Evolutionary conservation across 345 rosid species (phyloP).

Genomic region (Nephelium lappaceum): DNA sequence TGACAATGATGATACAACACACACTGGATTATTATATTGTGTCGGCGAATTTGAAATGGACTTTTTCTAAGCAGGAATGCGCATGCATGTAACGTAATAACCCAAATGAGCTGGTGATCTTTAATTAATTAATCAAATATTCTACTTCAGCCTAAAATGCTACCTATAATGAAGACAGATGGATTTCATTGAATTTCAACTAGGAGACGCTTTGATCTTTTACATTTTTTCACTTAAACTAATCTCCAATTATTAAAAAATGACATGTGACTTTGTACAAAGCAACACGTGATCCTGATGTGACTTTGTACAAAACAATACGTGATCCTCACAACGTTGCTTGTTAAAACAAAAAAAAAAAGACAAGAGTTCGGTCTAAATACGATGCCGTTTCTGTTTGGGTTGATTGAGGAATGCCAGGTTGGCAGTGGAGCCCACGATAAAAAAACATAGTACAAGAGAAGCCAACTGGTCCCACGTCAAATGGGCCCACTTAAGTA

Average conservation of each 20-base stretch:
- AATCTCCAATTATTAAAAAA: neutral
- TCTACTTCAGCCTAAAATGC: neutral
- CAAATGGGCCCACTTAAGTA: neutral
- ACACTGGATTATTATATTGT: neutral
- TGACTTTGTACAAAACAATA: neutral
- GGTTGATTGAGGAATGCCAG: too few relatives aligned
- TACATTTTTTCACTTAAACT: neutral
- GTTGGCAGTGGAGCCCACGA: too few relatives aligned
- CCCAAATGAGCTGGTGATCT: neutral
- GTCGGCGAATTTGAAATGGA: neutral
- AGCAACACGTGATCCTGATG: neutral
- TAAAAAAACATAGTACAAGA: neutral
- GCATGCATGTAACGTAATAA: neutral
- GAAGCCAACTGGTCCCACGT: neutral
- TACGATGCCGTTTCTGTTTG: neutral
- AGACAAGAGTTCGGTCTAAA: too few relatives aligned
- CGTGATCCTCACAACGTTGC: too few relatives aligned
- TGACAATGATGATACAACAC: neutral
- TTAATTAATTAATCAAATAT: neutral
- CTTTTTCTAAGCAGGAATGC: neutral
- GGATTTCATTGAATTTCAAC: neutral
- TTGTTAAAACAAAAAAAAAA: too few relatives aligned
- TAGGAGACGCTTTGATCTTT: neutral
- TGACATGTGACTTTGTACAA: neutral
- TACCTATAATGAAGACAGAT: neutral